Conservation (phyloP, 352 stramenopile genomes). For the Globisporangium viniferum region DNA sequence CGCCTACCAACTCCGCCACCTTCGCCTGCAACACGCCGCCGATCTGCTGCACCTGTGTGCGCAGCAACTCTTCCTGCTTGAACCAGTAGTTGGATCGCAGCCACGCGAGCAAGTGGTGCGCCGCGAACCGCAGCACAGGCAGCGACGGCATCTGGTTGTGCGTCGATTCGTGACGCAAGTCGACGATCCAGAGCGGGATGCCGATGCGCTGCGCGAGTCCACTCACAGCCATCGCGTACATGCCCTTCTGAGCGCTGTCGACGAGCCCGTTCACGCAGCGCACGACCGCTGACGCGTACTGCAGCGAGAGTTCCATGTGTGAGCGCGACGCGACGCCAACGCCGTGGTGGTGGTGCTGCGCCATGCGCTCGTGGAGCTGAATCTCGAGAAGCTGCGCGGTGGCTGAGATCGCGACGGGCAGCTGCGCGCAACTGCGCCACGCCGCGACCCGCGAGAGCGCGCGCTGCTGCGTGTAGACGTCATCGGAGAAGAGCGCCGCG, state of each 20-base stretch:
- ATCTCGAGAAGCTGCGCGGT: constrained; percentile 78
- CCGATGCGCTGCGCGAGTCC: constrained; percentile 83
- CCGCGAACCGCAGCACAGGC: constrained; percentile 81
- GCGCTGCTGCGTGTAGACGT: constrained; percentile 45
- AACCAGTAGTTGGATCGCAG: constrained; percentile 88
- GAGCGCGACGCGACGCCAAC: constrained; percentile 70
- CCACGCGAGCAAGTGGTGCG: constrained; percentile 86
- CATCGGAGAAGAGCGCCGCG: constrained; percentile 51
- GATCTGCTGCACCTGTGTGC: constrained; percentile 41
- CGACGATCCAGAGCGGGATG: constrained; percentile 92
- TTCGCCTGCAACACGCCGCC: constrained; percentile 33
- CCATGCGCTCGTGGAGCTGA: constrained; percentile 63
- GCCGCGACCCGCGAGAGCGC: constrained; percentile 55
- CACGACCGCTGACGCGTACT: constrained; percentile 62
- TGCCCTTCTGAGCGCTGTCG: constrained; percentile 72
- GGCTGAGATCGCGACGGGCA: constrained; percentile 78
- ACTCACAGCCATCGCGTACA: constrained; percentile 76
- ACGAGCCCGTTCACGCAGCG: constrained; percentile 85
- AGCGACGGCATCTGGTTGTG: constrained; percentile 93
- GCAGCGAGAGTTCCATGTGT: constrained; percentile 73
- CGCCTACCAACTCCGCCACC: constrained; percentile 19
- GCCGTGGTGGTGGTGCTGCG: constrained; percentile 60
- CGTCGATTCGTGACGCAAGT: constrained; percentile 91
- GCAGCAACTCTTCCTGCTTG: constrained; percentile 56
- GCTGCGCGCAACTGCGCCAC: constrained; percentile 65